Percentiles rank a stretch among this genome's conserved stretches.
Conservation (phyloP, 1,284 basidiomycete species). For the Ceraceosorus guamensis region DNA sequence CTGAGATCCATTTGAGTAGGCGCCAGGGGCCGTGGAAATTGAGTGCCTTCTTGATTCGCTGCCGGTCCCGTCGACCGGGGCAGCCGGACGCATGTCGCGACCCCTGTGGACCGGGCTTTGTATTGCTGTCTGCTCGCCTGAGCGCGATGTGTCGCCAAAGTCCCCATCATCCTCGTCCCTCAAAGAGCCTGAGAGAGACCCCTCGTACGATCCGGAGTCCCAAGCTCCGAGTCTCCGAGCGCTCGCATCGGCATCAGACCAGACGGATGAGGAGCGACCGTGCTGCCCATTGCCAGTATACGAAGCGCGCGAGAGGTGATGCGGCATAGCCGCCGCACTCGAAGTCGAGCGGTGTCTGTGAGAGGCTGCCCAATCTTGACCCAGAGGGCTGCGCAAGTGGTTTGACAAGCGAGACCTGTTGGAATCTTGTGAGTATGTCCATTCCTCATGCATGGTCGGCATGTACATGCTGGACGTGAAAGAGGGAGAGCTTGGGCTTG, state of each 20-base stretch:
- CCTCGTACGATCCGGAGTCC: too few relatives aligned
- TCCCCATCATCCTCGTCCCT: constrained; percentile 7
- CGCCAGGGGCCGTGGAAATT: constrained; percentile 12
- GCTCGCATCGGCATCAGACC: constrained; percentile 7
- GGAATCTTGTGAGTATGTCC: not conserved
- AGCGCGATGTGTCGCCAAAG: not conserved
- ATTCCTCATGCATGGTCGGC: not conserved
- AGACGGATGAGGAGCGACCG: constrained; percentile 4
- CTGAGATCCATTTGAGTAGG: constrained; percentile 17
- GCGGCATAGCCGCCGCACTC: constrained; percentile 28
- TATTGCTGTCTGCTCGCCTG: constrained; percentile 1
- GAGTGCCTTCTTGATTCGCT: constrained; percentile 34
- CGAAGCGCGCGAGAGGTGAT: constrained; percentile 12
- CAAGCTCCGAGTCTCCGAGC: constrained; percentile 16
- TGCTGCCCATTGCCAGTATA: constrained; percentile 14
- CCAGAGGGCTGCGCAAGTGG: not conserved
- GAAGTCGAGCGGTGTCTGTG: constrained; percentile 25
- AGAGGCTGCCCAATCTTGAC: not conserved
- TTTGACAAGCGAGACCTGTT: not conserved
- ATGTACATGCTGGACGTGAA: not conserved
- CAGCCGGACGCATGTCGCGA: not conserved
- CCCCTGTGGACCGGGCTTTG: constrained; percentile 5
- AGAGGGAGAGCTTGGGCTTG: too few relatives aligned
- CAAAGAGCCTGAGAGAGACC: not conserved
- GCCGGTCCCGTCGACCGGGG: constrained; percentile 6